Percentiles rank a stretch among this genome's conserved stretches.
Conservation (phyloP, 257 asterid species). For the Jaltomata sinuosa region DNA sequence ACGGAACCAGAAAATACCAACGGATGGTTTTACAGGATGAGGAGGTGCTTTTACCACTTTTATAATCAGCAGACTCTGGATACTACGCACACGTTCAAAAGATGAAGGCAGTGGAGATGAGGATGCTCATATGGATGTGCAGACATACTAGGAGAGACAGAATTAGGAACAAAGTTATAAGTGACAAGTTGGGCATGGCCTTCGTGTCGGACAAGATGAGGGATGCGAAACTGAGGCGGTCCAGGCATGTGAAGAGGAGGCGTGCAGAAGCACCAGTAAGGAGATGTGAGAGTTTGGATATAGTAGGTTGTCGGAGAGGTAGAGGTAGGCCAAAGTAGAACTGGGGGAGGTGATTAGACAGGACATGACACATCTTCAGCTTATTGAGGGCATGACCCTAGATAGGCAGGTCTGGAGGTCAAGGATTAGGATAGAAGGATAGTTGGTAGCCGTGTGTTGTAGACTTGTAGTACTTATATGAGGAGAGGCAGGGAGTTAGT, state of each 20-base stretch:
- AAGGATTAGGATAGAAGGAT: not conserved
- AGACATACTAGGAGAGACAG: not conserved
- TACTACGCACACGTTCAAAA: not conserved
- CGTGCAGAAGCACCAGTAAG: not conserved
- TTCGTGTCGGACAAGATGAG: not conserved
- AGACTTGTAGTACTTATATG: not conserved
- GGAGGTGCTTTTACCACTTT: not conserved
- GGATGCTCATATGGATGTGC: too few relatives aligned
- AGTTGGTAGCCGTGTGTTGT: not conserved
- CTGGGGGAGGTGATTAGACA: not conserved
- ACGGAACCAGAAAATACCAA: not conserved
- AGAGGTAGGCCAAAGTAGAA: not conserved
- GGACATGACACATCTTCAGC: not conserved
- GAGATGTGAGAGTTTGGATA: not conserved
- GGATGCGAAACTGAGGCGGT: not conserved
- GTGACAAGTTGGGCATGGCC: too few relatives aligned
- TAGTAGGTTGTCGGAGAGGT: not conserved
- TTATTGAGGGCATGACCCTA: not conserved
- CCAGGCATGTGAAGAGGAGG: not conserved
- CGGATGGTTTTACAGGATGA: not conserved
- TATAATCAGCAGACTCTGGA: not conserved
- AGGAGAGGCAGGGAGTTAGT: too few relatives aligned
- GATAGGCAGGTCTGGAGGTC: not conserved
- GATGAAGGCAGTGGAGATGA: not conserved
- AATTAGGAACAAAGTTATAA: not conserved